Evolutionary conservation across 306 rosid genomes (phyloP), one percentile per base, ranked within the genome.

Genomic region (Cicer pinnatifidum): DNA sequence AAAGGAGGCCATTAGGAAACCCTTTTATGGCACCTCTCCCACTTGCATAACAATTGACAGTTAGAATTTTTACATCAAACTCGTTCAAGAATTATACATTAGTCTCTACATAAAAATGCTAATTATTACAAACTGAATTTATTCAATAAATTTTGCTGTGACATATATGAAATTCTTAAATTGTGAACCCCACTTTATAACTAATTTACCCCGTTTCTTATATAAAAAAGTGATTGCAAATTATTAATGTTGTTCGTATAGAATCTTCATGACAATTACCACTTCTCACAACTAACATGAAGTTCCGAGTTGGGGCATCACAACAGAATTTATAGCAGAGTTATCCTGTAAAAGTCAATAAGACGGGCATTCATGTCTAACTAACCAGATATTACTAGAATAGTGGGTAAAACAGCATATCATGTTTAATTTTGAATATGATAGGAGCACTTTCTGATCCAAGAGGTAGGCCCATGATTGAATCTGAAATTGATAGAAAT

Each of bases 351-450:
- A 23, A 23, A 23, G 33, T 23, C 33, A 23, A 23, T 2, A 23
- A 23, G 33, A 23, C 33, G 33, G 33, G 33, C 33, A 23, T 23
- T 28, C 35, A 28, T 28, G 35, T 51, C 57, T 3, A 38, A 38
- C 67, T 8, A 3, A 38, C 47, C 47, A 61, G 23, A 38, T 38
- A 15, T 38, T 37, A 61, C 47, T 0, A 38, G 45, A 61, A 61
- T n/a, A 61, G 46, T 28, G 65, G 43, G 65, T 23, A n/a, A 61
- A 61, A 61, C 23, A 38, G 67, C 57, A 15, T 61, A 61, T 61
- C 6, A 38, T n/a, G 8, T 5, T 8, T 38, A 59, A 6, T 59
- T 33, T 28, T 33, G 35, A 33, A 33, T 59, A 33, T 59, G 44
- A 59, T 19, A 33, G 39, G 41, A 12, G 15, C 6, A 47, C 52